These are phyloP conservation scores for Aspergillus novofumigatus DNA, from an alignment of 2,329 filamentous ascomycete species.

Conservation along the genomic window DNA sequence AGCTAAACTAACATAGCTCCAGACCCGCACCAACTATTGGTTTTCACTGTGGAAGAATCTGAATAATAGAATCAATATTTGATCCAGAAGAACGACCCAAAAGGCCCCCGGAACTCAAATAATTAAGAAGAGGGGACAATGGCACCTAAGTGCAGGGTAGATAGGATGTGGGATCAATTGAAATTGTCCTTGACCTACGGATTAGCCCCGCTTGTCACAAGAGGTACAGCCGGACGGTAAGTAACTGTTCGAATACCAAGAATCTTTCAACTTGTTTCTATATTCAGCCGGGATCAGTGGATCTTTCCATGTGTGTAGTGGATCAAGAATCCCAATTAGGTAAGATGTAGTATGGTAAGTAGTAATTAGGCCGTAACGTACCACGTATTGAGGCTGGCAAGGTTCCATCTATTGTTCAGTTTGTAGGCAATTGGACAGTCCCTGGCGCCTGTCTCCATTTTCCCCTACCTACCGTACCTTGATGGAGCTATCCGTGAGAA, in stretches of 20 bases:
- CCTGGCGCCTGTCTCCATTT: constrained; percentile 21
- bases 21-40: not conserved
- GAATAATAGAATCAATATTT: not conserved
- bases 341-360: not conserved
- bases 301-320: not conserved
- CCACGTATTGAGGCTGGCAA: not conserved
- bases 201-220: not conserved
- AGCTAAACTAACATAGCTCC: constrained; percentile 2
- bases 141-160: not conserved
- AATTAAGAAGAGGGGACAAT: not conserved
- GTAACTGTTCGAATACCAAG: not conserved
- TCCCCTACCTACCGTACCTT: constrained; percentile 1
- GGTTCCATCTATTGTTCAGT: not conserved
- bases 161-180: not conserved
- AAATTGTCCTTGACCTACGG: not conserved
- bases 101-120: not conserved
- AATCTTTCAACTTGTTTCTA: not conserved
- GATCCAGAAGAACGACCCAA: not conserved
- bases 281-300: not conserved
- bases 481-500: not conserved
- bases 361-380: constrained; percentile 4
- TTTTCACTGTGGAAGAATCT: not conserved
- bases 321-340: not conserved
- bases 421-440: constrained; percentile 5
- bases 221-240: not conserved